phyloP scores from a whole-genome alignment of 768 basidiomycete species.

The Hygrocybe punicea region DNA sequence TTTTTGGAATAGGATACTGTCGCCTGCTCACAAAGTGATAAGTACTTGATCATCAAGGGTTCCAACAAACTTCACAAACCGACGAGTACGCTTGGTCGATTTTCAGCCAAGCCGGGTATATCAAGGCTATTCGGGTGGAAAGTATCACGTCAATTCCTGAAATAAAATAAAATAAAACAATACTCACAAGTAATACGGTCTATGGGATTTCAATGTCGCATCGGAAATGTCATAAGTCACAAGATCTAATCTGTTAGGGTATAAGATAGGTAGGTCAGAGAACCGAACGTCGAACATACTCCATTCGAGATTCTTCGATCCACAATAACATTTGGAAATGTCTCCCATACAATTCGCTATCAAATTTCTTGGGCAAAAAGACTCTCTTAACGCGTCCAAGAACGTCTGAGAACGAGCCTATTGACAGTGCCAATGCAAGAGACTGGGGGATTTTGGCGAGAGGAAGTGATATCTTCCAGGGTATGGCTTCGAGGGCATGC shows the following conservation, averaged over 20 bases:
- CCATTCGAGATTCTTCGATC: slow-evolving; percentile 50
- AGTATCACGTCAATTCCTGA: not conserved
- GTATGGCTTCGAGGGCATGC: slow-evolving; percentile 40
- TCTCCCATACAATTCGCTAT: slow-evolving; percentile 39
- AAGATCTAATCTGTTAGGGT: slow-evolving; percentile 38
- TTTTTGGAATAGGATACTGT: slow-evolving; percentile 51
- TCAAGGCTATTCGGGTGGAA: slow-evolving; percentile 28
- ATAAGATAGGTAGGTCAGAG: not conserved
- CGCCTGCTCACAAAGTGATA: slow-evolving; percentile 35
- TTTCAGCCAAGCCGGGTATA: slow-evolving; percentile 55
- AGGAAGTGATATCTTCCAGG: slow-evolving; percentile 42
- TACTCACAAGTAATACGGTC: slow-evolving; percentile 39
- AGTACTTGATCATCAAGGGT: not conserved
- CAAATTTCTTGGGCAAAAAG: slow-evolving; percentile 42
- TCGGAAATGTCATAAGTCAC: slow-evolving; percentile 37
- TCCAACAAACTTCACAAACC: slow-evolving; percentile 34
- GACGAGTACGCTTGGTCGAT: slow-evolving; percentile 53
- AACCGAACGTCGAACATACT: slow-evolving; percentile 28
- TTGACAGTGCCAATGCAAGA: slow-evolving; percentile 31
- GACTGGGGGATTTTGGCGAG: slow-evolving; percentile 37
- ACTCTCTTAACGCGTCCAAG: slow-evolving; percentile 29
- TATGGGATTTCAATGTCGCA: slow-evolving; percentile 31
- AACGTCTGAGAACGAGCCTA: slow-evolving; percentile 27
- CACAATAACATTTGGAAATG: slow-evolving; percentile 53
- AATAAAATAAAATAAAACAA: not conserved